Base-by-base conservation (phyloP, 441 rosid genomes). In the Gossypium schwendimanii region DNA sequence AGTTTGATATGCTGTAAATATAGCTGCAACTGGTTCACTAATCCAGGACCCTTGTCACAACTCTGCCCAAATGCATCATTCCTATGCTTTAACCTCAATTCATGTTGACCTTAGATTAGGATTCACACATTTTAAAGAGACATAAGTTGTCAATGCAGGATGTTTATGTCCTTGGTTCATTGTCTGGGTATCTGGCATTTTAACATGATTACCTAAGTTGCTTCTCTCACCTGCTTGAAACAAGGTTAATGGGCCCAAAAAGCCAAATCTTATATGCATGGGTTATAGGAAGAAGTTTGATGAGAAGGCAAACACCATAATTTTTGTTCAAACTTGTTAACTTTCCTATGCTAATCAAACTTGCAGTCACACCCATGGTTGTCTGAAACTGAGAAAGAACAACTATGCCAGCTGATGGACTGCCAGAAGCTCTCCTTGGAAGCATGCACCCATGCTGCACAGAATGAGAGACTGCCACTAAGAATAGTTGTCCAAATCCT, bases 381-480 rank as follows among this genome's bases (percentile, higher is more conserved):
- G 76, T 83, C 89, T 0, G 99, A 95, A 83, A 79, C 93, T 0
- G 96, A 95, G 58, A 87, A 97, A 79, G 97, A 95, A 74, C 92
- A 90, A 63, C 92, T 95, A 18, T 93, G 97, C 83, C 77, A 95
- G 78, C 74, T 91, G 69, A 85, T 95, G 85, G 99, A 93, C 80
- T 93, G 99, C 77, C 98, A 95, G 83, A 95, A 95, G 81, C 96
- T 95, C 73, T 95, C 99, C 15, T 49, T 93, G 77, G 99, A 95
- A 81, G 99, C 99, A 6, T 95, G 99, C 81, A 91, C 98, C n/a
- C 99, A 95, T 26, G 99, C 99, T 0, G 98, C 98, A 0, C 99
- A 95, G 81, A 95, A 95, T 17, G 98, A 95, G 87, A 86, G 99
- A 73, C 79, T 95, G 17, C 98, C 99, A 0, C 77, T 93, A 54